phyloP scores from a whole-genome alignment of 768 basidiomycete species.

The Tricholoma saponaceum region DNA sequence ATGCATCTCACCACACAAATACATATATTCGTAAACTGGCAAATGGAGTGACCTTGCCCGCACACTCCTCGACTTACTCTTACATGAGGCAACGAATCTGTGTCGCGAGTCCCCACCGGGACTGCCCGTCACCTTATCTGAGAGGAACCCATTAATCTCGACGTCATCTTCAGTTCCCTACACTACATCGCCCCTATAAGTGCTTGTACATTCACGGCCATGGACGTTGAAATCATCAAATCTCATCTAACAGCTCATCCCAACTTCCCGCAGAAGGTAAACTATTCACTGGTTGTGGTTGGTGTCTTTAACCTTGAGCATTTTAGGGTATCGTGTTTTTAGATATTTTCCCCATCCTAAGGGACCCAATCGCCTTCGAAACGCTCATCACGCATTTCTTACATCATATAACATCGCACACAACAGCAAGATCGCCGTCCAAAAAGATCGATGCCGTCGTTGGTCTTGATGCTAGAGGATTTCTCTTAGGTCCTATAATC shows the following conservation, averaged over 20 bases:
- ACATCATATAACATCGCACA: constrained; percentile 79
- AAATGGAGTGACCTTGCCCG: too few relatives aligned
- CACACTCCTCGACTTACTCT: too few relatives aligned
- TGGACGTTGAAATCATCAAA: constrained; percentile 71
- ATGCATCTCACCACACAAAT: not conserved
- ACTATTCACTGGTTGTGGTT: not conserved
- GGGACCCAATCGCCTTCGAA: constrained; percentile 84
- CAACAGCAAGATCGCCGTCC: constrained; percentile 52
- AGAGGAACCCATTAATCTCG: too few relatives aligned
- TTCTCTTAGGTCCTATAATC: constrained; percentile 90
- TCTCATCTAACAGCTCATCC: constrained; percentile 55
- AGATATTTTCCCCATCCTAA: constrained; percentile 92
- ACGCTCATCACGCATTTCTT: constrained; percentile 85
- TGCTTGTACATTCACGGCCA: constrained; percentile 41
- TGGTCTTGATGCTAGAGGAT: constrained; percentile 93
- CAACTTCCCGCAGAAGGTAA: constrained; percentile 90
- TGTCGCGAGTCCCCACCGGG: too few relatives aligned
- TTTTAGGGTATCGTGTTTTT: constrained; percentile 78
- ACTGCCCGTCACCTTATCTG: too few relatives aligned
- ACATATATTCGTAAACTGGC: too few relatives aligned
- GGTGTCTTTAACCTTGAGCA: constrained; percentile 21
- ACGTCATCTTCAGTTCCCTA: too few relatives aligned
- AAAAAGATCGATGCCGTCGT: constrained; percentile 89
- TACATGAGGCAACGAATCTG: too few relatives aligned
- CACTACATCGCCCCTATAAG: too few relatives aligned